Conservation (phyloP, 2,329 filamentous ascomycete species). For the Botrytis cinerea region DNA sequence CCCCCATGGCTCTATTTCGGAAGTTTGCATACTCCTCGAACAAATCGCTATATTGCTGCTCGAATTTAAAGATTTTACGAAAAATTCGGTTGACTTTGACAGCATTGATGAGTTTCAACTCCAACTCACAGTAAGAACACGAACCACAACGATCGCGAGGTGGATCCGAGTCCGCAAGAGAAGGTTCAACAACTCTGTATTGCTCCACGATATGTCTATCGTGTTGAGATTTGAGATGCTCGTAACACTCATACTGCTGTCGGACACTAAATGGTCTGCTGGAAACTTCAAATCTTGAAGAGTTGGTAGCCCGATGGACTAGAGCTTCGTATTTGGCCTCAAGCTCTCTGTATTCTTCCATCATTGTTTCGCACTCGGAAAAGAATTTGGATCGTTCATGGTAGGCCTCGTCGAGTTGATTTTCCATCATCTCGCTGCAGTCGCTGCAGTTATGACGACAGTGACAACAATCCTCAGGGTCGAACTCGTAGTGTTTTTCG, state of each 20-base stretch:
- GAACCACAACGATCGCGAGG: background rate
- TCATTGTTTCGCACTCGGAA: background rate
- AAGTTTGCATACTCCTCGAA: background rate
- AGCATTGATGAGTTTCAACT: background rate
- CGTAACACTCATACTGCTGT: background rate
- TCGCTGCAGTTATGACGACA: background rate
- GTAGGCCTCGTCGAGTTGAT: background rate
- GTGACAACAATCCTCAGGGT: background rate
- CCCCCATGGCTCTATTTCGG: background rate
- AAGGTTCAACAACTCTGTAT: background rate
- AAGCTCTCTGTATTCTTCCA: background rate
- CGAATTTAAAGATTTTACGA: background rate
- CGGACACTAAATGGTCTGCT: background rate
- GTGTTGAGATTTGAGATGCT: background rate
- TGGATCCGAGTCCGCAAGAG: background rate
- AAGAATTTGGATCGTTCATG: background rate
- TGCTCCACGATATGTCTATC: background rate
- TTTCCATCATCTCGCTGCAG: background rate
- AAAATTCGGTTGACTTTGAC: background rate
- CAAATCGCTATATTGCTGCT: background rate
- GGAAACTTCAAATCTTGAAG: background rate
- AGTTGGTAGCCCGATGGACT: background rate
- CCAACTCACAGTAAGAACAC: background rate
- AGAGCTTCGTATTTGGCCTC: background rate
- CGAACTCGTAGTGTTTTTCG: background rate